Percentiles rank a stretch among this genome's conserved stretches.
phyloP scores from a whole-genome alignment of 2,329 filamentous ascomycete species.

The Colletotrichum higginsianum region DNA sequence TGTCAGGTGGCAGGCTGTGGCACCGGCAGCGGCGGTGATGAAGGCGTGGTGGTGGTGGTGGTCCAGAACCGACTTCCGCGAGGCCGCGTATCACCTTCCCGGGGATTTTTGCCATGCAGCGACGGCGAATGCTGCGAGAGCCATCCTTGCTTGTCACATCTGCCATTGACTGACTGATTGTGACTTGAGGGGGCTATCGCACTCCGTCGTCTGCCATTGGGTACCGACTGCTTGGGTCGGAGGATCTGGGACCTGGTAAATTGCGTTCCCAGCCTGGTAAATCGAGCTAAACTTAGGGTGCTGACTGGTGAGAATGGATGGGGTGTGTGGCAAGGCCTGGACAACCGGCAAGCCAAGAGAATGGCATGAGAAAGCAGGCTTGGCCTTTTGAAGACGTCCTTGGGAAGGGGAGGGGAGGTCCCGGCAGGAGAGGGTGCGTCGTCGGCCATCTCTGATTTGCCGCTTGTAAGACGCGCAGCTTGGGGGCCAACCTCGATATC shows the following conservation, averaged over 20 bases:
- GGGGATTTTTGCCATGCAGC: conserved; percentile 34
- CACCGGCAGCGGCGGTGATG: background rate
- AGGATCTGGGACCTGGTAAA: conserved; percentile 27
- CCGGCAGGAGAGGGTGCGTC: background rate
- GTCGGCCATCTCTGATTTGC: background rate
- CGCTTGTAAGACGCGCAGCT: background rate
- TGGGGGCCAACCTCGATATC: background rate
- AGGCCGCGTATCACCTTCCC: conserved; percentile 27
- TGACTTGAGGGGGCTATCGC: background rate
- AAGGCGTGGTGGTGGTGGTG: background rate
- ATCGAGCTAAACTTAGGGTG: too few species aligned
- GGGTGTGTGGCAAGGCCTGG: background rate
- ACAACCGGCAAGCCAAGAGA: background rate
- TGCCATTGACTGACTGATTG: conserved; percentile 19
- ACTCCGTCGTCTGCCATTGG: conserved; percentile 9
- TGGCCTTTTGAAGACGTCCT: background rate
- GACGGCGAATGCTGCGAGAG: conserved; percentile 11
- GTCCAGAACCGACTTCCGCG: conserved; percentile 16
- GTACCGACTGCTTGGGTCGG: conserved; percentile 20
- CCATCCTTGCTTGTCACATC: conserved; percentile 15
- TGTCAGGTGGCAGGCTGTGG: too few species aligned
- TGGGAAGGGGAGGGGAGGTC: background rate
- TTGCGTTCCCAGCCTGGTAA: conserved; percentile 17
- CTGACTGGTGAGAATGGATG: too few species aligned
- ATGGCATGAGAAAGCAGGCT: conserved; percentile 6